Conservation (phyloP, 2,329 filamentous ascomycete genomes). For the Grosmannia penicillata region DNA sequence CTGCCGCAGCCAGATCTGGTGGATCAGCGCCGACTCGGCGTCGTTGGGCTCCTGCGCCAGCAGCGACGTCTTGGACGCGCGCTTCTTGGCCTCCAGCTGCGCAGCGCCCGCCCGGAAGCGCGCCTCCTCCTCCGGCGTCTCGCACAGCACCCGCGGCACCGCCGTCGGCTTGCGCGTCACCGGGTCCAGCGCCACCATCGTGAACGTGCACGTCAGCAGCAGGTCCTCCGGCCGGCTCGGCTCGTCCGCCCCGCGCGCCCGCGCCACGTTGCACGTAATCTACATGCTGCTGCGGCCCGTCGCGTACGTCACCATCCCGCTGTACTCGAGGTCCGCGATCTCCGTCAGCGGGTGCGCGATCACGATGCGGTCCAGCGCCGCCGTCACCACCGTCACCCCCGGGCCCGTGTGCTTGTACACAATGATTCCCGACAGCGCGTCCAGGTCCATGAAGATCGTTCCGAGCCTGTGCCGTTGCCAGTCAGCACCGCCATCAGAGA, state of each 20-base stretch:
- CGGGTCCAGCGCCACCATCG: slow-evolving; percentile 62
- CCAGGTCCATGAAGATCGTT: slow-evolving; percentile 65
- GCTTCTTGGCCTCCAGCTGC: slow-evolving; percentile 39
- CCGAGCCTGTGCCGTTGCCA: slow-evolving; percentile 35
- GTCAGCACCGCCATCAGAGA: not conserved
- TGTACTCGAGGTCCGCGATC: slow-evolving; percentile 65
- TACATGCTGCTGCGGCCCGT: slow-evolving; percentile 61
- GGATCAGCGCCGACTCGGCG: slow-evolving; percentile 56
- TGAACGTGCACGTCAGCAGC: slow-evolving; percentile 42
- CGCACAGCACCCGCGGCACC: slow-evolving; percentile 35
- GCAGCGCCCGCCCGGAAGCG: slow-evolving; percentile 30
- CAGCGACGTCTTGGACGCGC: slow-evolving; percentile 24
- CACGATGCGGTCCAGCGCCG: slow-evolving; percentile 33
- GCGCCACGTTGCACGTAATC: slow-evolving; percentile 59
- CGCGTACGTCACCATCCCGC: slow-evolving; percentile 47
- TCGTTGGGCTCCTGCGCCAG: slow-evolving; percentile 55
- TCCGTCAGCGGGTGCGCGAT: slow-evolving; percentile 58
- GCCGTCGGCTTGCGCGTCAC: slow-evolving; percentile 50
- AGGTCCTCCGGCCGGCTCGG: slow-evolving; percentile 27
- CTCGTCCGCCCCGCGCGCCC: slow-evolving; percentile 45
- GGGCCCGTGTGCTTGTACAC: slow-evolving; percentile 54
- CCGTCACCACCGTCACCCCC: slow-evolving; percentile 34
- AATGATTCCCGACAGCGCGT: slow-evolving; percentile 62
- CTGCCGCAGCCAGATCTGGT: slow-evolving; percentile 58
- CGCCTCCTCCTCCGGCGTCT: slow-evolving; percentile 49